These are phyloP conservation scores for Mycosphaerella sp. DNA, from an alignment of 2,329 filamentous ascomycete species.

Conservation along the genomic window DNA sequence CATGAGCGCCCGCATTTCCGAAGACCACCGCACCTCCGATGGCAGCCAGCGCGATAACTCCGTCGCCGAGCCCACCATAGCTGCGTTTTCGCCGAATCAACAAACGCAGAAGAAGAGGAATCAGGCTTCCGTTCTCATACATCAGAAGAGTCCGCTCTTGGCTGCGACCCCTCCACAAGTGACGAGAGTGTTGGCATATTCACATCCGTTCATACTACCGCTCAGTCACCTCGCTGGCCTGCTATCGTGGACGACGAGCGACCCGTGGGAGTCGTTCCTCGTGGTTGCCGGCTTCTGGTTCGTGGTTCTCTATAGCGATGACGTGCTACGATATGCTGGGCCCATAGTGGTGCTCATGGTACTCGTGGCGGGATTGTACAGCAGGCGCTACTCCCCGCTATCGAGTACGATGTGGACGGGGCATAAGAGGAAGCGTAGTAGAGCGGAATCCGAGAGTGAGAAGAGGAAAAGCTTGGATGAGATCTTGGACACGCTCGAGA, in stretches of 20 bases:
- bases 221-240: constrained; percentile 80
- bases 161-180: constrained; percentile 92
- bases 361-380: constrained; percentile 89
- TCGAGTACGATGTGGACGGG: constrained; percentile 75
- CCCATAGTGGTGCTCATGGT: constrained; percentile 73
- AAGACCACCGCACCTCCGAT: constrained; percentile 15
- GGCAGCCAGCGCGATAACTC: constrained; percentile 16
- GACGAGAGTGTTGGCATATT: constrained; percentile 89
- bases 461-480: constrained; percentile 95
- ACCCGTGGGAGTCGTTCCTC: constrained; percentile 96
- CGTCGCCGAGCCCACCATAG: constrained; percentile 61
- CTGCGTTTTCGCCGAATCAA: constrained; percentile 82
- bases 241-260: constrained; percentile 86
- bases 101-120: constrained; percentile 40
- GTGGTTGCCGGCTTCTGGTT: constrained; percentile 82
- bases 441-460: constrained; percentile 50
- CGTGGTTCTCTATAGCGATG: constrained; percentile 75
- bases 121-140: constrained; percentile 63
- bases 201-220: constrained; percentile 85
- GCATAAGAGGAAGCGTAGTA: constrained; percentile 52
- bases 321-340: constrained; percentile 71
- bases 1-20: constrained; percentile 19
- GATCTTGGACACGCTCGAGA: constrained; percentile 87
- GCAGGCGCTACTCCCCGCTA: constrained; percentile 77
- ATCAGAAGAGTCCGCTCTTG: constrained; percentile 90